Evolutionary conservation across 1,284 basidiomycete genomes (phyloP).

Genomic region (Ceratobasidium sp.): DNA sequence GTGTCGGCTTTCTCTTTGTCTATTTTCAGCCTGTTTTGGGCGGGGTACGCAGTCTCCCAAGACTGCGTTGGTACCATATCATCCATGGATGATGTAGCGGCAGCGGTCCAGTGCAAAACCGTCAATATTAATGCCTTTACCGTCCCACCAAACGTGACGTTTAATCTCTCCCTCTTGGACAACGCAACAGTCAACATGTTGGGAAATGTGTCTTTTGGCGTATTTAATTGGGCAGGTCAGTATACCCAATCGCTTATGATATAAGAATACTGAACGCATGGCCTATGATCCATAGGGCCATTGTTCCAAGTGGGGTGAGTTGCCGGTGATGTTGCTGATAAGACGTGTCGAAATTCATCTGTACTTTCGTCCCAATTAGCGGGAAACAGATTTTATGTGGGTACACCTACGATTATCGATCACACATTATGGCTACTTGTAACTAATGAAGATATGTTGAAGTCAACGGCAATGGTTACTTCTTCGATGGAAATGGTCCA

Average conservation of each 20-base stretch:
- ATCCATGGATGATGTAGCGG: slow-evolving; percentile 33
- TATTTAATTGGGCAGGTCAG: slow-evolving; percentile 53
- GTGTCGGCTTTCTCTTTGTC: neutral
- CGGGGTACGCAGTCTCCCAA: slow-evolving; percentile 2
- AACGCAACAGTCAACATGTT: slow-evolving; percentile 58
- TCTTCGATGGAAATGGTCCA: slow-evolving; percentile 56
- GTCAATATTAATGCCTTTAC: slow-evolving; percentile 43
- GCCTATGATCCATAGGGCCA: too few relatives aligned
- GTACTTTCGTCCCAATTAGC: neutral
- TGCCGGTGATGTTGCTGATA: slow-evolving; percentile 45
- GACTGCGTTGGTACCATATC: slow-evolving; percentile 41
- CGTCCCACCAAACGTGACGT: slow-evolving; percentile 52
- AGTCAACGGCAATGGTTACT: slow-evolving; percentile 58
- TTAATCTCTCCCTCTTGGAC: slow-evolving; percentile 53
- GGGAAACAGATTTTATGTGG: slow-evolving; percentile 22
- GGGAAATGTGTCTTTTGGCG: slow-evolving; percentile 58
- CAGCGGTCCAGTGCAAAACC: slow-evolving; percentile 39
- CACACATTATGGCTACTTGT: neutral
- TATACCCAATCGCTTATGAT: too few relatives aligned
- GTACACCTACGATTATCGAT: neutral
- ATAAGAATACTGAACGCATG: too few relatives aligned
- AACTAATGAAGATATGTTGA: slow-evolving; percentile 43
- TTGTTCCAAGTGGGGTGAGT: slow-evolving; percentile 47
- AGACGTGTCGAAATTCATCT: neutral
- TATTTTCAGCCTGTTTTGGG: slow-evolving; percentile 3